Conservation (phyloP, 768 basidiomycete genomes). For the Auricularia cornea region DNA sequence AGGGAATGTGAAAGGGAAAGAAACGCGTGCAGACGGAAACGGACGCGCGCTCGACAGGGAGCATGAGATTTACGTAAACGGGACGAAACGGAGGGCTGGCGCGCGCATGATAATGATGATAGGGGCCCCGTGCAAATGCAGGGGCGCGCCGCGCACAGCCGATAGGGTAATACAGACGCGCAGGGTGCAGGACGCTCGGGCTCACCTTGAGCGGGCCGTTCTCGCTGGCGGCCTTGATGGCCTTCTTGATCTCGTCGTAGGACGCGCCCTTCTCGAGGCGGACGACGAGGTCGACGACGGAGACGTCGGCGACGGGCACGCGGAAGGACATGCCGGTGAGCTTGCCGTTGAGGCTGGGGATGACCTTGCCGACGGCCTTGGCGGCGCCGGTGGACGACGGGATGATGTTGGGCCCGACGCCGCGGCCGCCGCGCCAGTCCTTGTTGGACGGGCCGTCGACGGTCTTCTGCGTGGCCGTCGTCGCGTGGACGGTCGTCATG, state of each 20-base stretch:
- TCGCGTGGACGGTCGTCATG: conserved; percentile 98
- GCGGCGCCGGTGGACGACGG: conserved; percentile 98
- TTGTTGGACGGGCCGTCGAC: conserved; percentile 92
- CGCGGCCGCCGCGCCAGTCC: conserved; percentile 97
- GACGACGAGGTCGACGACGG: conserved; percentile 94
- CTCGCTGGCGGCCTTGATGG: conserved; percentile 70
- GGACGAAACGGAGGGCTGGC: too few relatives aligned
- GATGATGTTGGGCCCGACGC: conserved; percentile 97
- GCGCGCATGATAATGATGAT: too few relatives aligned
- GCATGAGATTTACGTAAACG: too few relatives aligned
- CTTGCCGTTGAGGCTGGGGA: conserved; percentile 93
- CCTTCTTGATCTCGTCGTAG: conserved; percentile 87
- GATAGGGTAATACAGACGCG: too few relatives aligned
- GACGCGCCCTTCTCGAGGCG: conserved; percentile 77
- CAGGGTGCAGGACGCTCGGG: too few relatives aligned
- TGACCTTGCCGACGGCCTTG: conserved; percentile 98
- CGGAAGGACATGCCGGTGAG: conserved; percentile 95
- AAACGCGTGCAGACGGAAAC: not conserved
- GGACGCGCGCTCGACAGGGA: too few relatives aligned
- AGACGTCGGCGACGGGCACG: conserved; percentile 92
- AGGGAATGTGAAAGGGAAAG: not conserved
- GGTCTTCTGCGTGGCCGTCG: conserved; percentile 92
- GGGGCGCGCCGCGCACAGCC: too few relatives aligned
- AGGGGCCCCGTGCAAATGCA: too few relatives aligned
- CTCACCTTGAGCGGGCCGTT: conserved; percentile 43